Conservation (phyloP, 1,284 basidiomycete genomes). For the Tilletiopsis washingtonensis region DNA sequence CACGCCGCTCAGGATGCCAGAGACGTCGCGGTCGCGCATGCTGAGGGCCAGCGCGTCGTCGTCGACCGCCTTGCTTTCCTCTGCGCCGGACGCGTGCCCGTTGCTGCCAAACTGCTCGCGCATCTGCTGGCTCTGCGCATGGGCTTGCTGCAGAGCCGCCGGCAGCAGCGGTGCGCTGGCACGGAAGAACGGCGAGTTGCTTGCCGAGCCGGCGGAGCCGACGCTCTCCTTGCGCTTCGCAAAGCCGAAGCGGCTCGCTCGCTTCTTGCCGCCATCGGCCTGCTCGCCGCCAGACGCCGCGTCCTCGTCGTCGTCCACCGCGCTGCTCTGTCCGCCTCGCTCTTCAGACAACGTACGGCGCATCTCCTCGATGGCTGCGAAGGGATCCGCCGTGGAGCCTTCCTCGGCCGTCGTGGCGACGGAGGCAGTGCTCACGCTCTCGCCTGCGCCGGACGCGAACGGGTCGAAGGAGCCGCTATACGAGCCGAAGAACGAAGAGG, state of each 20-base stretch:
- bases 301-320: slow-evolving; percentile 10
- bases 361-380: slow-evolving; percentile 29
- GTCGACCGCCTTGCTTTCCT: no score
- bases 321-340: background rate
- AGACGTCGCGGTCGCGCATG: no score
- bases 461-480: slow-evolving; percentile 44
- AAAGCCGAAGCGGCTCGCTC: slow-evolving; percentile 36
- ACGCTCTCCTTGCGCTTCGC: slow-evolving; percentile 34
- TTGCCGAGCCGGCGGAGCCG: background rate
- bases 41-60: slow-evolving; percentile 15
- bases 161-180: slow-evolving; percentile 4
- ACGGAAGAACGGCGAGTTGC: slow-evolving; percentile 3
- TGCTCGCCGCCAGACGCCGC: slow-evolving; percentile 7
- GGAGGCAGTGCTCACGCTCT: slow-evolving; percentile 20
- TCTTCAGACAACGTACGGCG: slow-evolving; percentile 25
- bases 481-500: background rate
- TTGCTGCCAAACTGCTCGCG: no score
- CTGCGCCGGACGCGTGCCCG: no score
- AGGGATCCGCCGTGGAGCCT: slow-evolving; percentile 7
- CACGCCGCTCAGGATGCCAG: no score
- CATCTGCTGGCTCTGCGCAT: no score
- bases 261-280: slow-evolving; percentile 8
- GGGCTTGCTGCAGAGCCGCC: slow-evolving; percentile 16
- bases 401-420: background rate
- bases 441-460: slow-evolving; percentile 33